A percentile compares a stretch with the other conserved stretches of the same genome.
These are phyloP conservation scores for Penicillium dipodomyicola DNA, from an alignment of 495 filamentous ascomycete genomes.

Conservation along the genomic window DNA sequence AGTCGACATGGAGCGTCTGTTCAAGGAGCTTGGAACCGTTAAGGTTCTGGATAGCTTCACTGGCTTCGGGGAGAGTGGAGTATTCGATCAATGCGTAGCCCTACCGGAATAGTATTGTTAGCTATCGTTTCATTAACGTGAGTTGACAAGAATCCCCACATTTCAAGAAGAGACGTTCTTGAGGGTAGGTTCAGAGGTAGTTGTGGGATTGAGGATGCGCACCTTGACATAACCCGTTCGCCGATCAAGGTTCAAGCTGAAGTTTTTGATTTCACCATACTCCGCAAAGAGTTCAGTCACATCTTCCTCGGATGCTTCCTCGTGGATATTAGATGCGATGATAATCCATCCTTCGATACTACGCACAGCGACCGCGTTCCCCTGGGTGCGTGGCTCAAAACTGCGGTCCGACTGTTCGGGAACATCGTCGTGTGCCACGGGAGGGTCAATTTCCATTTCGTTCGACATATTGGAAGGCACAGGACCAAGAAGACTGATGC, in stretches of 20 bases:
- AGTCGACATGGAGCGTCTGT: constrained; percentile 89
- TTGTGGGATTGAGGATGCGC: constrained; percentile 22
- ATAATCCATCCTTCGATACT: constrained; percentile 99
- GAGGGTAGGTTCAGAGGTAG: neutral
- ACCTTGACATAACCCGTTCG: constrained; percentile 98
- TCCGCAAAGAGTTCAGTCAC: constrained; percentile 93
- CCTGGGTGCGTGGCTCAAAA: constrained; percentile 67
- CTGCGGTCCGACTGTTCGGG: constrained; percentile 51
- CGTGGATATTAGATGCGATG: constrained; percentile 93
- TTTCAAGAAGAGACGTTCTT: neutral
- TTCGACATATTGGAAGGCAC: constrained; percentile 53
- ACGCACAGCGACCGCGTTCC: constrained; percentile 86
- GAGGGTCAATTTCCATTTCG: constrained; percentile 80
- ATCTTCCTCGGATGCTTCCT: constrained; percentile 96
- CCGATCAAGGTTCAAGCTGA: constrained; percentile 91
- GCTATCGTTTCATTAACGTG: neutral
- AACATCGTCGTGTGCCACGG: constrained; percentile 45
- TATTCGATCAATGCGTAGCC: constrained; percentile 95
- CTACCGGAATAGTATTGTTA: constrained; percentile 42
- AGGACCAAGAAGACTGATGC: neutral
- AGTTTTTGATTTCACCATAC: constrained; percentile 95
- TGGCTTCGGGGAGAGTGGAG: constrained; percentile 79
- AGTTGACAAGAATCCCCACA: neutral
- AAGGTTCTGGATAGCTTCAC: constrained; percentile 79
- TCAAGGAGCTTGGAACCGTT: constrained; percentile 83